A percentile compares a stretch with the other conserved stretches of the same genome.
These are phyloP conservation scores for Wickerhamomyces tratensis DNA, from an alignment of 805 yeast species.

Conservation along the genomic window DNA sequence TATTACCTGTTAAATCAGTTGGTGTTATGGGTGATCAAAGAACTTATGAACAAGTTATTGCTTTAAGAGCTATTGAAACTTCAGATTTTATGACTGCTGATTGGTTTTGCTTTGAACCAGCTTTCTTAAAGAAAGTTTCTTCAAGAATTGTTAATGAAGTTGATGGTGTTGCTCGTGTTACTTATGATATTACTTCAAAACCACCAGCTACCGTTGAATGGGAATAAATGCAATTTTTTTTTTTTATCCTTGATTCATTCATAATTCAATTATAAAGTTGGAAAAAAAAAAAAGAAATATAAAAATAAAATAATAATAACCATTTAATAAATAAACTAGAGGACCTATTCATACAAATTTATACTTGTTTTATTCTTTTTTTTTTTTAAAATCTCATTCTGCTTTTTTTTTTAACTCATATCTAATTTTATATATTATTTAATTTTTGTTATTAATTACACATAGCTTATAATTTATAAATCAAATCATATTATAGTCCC, in stretches of 20 bases:
- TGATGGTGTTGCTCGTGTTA: slow-evolving; percentile 97
- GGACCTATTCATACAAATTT: no score
- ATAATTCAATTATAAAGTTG: not conserved
- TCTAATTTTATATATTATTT: no score
- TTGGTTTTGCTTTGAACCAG: slow-evolving; percentile 91
- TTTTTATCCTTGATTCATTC: no score
- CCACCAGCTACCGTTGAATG: slow-evolving; percentile 99
- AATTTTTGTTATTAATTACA: no score
- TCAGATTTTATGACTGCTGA: slow-evolving; percentile 99
- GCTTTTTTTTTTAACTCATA: no score
- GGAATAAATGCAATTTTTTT: slow-evolving; percentile 48
- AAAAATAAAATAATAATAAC: no score
- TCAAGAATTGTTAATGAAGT: slow-evolving; percentile 98
- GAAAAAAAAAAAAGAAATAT: no score
- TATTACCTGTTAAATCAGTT: slow-evolving; percentile 94
- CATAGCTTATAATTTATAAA: no score
- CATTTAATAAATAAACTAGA: no score
- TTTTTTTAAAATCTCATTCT: no score
- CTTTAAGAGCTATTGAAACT: slow-evolving; percentile 96
- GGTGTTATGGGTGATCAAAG: slow-evolving; percentile 99
- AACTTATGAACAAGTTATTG: slow-evolving; percentile 98
- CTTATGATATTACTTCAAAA: slow-evolving; percentile 96
- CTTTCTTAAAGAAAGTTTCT: slow-evolving; percentile 86
- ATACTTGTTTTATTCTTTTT: no score
- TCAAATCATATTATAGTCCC: no score